Evolutionary conservation across 192 early-diverging fungal species (phyloP).

Genomic region (Backusella macrospora): DNA sequence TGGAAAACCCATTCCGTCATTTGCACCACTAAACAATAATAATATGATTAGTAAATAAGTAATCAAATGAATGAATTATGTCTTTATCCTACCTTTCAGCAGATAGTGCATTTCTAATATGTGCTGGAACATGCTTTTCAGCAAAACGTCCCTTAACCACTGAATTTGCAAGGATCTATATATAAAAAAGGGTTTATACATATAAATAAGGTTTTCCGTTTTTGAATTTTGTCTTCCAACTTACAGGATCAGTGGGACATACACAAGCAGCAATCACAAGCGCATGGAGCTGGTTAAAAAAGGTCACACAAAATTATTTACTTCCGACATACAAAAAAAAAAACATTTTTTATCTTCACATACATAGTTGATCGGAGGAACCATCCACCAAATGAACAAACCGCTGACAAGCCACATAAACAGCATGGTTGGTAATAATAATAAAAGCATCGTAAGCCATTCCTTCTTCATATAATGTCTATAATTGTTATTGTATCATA

Average conservation of each 20-base stretch:
- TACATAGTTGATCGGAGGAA: slow-evolving; percentile 59
- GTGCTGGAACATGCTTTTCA: slow-evolving; percentile 81
- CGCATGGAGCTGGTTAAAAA: slow-evolving; percentile 56
- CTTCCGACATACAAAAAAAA: not conserved
- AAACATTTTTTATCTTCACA: slow-evolving; percentile 3
- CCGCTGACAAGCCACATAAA: slow-evolving; percentile 78
- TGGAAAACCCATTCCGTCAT: slow-evolving; percentile 85
- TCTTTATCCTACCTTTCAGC: slow-evolving; percentile 61
- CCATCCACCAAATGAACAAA: slow-evolving; percentile 64
- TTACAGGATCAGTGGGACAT: slow-evolving; percentile 92
- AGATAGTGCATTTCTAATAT: slow-evolving; percentile 71
- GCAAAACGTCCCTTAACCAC: slow-evolving; percentile 94
- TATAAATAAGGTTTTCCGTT: not conserved
- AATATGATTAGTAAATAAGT: slow-evolving; percentile 17
- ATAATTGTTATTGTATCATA: not conserved
- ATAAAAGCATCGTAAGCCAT: slow-evolving; percentile 62
- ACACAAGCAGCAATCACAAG: slow-evolving; percentile 83
- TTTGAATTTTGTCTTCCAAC: not conserved
- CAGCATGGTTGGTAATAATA: slow-evolving; percentile 80
- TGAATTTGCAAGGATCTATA: slow-evolving; percentile 78
- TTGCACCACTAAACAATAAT: slow-evolving; percentile 64
- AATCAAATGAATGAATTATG: not conserved
- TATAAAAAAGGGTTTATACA: not conserved
- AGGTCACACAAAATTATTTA: slow-evolving; percentile 4
- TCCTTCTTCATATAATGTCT: slow-evolving; percentile 57